Percentiles rank a stretch among this genome's conserved stretches.
phyloP scores from a whole-genome alignment of 2,329 filamentous ascomycete species.

The Didymosphaeria variabile region DNA sequence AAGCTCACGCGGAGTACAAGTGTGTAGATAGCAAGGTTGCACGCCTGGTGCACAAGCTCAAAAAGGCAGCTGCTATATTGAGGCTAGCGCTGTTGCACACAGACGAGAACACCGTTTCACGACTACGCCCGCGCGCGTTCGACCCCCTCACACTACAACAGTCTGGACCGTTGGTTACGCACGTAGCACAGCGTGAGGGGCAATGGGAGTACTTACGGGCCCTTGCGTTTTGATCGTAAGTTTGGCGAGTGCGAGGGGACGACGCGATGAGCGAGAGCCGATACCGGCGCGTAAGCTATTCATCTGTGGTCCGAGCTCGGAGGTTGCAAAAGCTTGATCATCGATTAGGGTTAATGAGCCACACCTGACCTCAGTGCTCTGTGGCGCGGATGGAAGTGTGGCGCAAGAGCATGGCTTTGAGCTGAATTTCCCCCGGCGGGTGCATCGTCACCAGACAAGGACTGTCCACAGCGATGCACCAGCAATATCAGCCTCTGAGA shows the following conservation, averaged over 20 bases:
- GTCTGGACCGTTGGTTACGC: constrained; percentile 17
- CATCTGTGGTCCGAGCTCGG: constrained; percentile 38
- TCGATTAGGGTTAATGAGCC: constrained; percentile 12
- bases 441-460: constrained; percentile 9
- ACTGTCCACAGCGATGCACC: constrained; percentile 26
- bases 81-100: constrained; percentile 24
- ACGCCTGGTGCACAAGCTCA: constrained; percentile 3
- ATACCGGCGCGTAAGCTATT: constrained; percentile 25
- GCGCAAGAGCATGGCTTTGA: background rate
- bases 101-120: constrained; percentile 19
- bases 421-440: constrained; percentile 8
- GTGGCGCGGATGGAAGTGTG: background rate
- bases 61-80: constrained; percentile 19
- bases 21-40: constrained; percentile 31
- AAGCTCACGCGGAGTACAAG: background rate
- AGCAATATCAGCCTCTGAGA: constrained; percentile 37
- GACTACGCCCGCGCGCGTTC: background rate
- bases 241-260: background rate
- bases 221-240: background rate
- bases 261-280: constrained; percentile 1
- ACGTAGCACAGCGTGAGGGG: background rate
- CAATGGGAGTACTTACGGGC: background rate
- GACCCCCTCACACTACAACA: constrained; percentile 27
- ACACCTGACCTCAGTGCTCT: background rate
- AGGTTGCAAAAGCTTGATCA: constrained; percentile 18